Evolutionary conservation across 257 asterid species (phyloP).

Genomic region (Gentiana straminea): DNA sequence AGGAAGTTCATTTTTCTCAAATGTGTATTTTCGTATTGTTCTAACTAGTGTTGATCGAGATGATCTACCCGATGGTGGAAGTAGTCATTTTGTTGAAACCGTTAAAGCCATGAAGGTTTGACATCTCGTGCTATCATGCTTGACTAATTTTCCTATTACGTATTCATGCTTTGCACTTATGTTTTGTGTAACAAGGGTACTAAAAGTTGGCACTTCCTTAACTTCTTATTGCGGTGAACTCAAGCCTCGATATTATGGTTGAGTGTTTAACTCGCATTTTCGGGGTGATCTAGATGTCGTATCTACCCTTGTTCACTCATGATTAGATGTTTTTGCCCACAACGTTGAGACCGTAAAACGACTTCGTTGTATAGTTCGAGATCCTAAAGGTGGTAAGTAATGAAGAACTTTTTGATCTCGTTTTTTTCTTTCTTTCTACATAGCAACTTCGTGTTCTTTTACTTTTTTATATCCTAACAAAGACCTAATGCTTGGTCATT

Average conservation of each 20-base stretch:
- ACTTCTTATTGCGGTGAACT: constrained; percentile 39
- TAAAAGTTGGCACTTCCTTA: too few relatives aligned
- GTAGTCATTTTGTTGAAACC: constrained; percentile 93
- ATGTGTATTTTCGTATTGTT: too few relatives aligned
- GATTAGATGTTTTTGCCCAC: constrained; percentile 96
- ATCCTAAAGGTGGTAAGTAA: constrained; percentile 88
- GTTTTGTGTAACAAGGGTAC: too few relatives aligned
- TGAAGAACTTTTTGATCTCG: constrained; percentile 4
- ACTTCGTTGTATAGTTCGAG: constrained; percentile 87
- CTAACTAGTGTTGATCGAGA: constrained; percentile 95
- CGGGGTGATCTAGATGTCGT: constrained; percentile 85
- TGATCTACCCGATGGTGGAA: constrained; percentile 95
- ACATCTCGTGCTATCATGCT: too few relatives aligned
- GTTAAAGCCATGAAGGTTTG: constrained; percentile 84
- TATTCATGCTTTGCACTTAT: too few relatives aligned
- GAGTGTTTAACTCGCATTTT: constrained; percentile 95
- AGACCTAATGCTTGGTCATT: neutral
- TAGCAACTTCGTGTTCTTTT: constrained; percentile 1
- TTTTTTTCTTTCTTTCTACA: neutral
- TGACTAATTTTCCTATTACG: too few relatives aligned
- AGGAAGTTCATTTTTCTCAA: too few relatives aligned
- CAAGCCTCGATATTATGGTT: constrained; percentile 82
- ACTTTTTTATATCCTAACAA: neutral
- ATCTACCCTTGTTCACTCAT: constrained; percentile 63
- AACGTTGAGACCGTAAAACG: constrained; percentile 83